Evolutionary conservation across 306 rosid species (phyloP), one percentile per base, ranked within the genome.

Genomic region (Trichosanthes truncata): DNA sequence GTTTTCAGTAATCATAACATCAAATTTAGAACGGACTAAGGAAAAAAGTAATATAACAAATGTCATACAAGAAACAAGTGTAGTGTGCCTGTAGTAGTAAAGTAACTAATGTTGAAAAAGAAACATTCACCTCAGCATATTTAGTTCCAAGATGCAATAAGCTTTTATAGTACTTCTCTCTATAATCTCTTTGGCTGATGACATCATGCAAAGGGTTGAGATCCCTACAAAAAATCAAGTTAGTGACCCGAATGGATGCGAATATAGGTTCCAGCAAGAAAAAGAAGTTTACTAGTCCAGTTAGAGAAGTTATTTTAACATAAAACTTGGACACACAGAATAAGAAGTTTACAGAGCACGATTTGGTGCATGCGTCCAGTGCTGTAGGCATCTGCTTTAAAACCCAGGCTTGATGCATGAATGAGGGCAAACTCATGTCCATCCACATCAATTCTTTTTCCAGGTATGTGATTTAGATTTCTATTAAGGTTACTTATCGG

Each of bases 141-240:
- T 88, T 91, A 36, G 83, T 87, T 79, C 97, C 93, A 80, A 94
- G 92, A 80, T 90, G 93, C 63, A 91, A 79, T 78, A 94, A 83
- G 84, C 90, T 84, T 80, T 77, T 83, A 51, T 86, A 94, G 88
- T 94, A 91, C 85, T 90, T 94, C 56, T 94, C 98, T 84, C 80
- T 87, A 86, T 94, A 94, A 71, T 87, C 88, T 2, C 82, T 61
- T 68, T 41, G 85, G 81, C 77, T 61, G 85, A 91, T 89, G 84
- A 92, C 87, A 85, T 92, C 92, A 71, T 94, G 91, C 89, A 94
- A 85, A 53, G 98, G 98, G 79, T 92, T 92, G 76, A 94, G 96
- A 85, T 92, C 98, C 95, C 98, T 92, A 83, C 23, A 63, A 67
- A 73, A 56, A 46, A 82, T 48, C 60, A 76, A 65, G 79, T 59